Evolutionary conservation across 192 early-diverging fungal species (phyloP).

Genomic region (Rhizophagus clarus): DNA sequence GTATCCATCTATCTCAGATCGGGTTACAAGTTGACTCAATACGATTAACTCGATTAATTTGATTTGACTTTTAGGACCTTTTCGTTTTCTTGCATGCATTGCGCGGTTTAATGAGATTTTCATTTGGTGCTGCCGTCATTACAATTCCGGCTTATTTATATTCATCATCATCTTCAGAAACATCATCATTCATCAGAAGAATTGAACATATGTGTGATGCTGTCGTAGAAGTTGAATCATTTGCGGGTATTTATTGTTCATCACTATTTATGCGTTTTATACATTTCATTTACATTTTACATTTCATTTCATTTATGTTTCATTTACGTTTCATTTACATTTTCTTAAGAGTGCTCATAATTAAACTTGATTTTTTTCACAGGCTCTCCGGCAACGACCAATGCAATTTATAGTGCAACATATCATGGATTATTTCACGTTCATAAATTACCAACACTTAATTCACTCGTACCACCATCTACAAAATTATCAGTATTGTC

Average conservation of each 20-base stretch:
- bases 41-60: no score
- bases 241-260: slow-evolving; percentile 72
- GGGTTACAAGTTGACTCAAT: no score
- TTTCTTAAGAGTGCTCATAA: neutral
- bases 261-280: no score
- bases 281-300: neutral
- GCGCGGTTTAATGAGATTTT: slow-evolving; percentile 74
- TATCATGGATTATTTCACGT: slow-evolving; percentile 92
- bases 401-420: slow-evolving; percentile 61
- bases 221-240: slow-evolving; percentile 90
- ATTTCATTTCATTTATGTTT: neutral
- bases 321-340: neutral
- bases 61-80: slow-evolving; percentile 45
- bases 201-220: slow-evolving; percentile 84
- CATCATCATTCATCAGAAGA: slow-evolving; percentile 56
- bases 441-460: slow-evolving; percentile 76
- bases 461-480: slow-evolving; percentile 72
- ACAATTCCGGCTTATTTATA: slow-evolving; percentile 84
- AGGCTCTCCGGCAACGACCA: slow-evolving; percentile 56
- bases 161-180: slow-evolving; percentile 30
- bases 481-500: slow-evolving; percentile 70
- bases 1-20: no score
- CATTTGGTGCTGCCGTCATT: slow-evolving; percentile 73
- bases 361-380: neutral
- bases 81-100: slow-evolving; percentile 76